A percentile compares a stretch with the other conserved stretches of the same genome.
Conservation (phyloP, 2,329 filamentous ascomycete species). For the Plenodomus lindquistii region DNA sequence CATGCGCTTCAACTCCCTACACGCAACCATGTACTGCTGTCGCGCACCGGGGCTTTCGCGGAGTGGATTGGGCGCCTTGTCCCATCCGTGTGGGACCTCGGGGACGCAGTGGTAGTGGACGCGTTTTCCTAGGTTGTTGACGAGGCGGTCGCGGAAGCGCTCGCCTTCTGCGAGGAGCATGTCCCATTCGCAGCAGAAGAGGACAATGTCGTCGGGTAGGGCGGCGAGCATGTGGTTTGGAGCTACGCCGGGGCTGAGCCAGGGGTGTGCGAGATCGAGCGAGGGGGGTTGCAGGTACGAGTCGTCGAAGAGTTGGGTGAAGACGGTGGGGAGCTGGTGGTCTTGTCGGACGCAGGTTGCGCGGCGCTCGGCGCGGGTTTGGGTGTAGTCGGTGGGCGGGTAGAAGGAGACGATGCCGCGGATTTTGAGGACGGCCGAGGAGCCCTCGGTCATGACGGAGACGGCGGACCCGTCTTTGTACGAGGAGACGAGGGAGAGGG, state of each 20-base stretch:
- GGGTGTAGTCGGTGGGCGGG: constrained; percentile 64
- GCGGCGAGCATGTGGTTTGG: constrained; percentile 56
- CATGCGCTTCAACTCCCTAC: constrained; percentile 54
- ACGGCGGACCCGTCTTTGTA: constrained; percentile 42
- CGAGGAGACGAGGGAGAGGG: constrained; percentile 41
- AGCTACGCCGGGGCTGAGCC: constrained; percentile 62
- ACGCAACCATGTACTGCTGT: constrained; percentile 59
- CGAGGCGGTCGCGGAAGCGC: constrained; percentile 63
- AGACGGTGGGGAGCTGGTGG: constrained; percentile 55
- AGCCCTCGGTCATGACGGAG: constrained; percentile 36
- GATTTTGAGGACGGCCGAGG: constrained; percentile 51
- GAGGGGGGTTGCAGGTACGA: constrained; percentile 53
- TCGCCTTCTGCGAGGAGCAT: constrained; percentile 68
- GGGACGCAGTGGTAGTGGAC: constrained; percentile 63
- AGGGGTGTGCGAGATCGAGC: constrained; percentile 60
- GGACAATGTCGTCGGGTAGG: constrained; percentile 62
- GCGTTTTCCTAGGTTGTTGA: constrained; percentile 56
- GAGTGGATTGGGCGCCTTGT: constrained; percentile 67
- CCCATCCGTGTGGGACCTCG: constrained; percentile 66
- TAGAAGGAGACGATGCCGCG: constrained; percentile 65
- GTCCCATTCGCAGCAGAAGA: constrained; percentile 68
- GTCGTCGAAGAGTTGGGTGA: constrained; percentile 58
- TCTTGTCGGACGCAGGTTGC: constrained; percentile 58
- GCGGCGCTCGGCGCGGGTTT: constrained; percentile 62
- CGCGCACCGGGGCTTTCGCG: constrained; percentile 57